Evolutionary conservation across 805 yeast genomes (phyloP).

Genomic region (Metschnikowia kunwiensis): DNA sequence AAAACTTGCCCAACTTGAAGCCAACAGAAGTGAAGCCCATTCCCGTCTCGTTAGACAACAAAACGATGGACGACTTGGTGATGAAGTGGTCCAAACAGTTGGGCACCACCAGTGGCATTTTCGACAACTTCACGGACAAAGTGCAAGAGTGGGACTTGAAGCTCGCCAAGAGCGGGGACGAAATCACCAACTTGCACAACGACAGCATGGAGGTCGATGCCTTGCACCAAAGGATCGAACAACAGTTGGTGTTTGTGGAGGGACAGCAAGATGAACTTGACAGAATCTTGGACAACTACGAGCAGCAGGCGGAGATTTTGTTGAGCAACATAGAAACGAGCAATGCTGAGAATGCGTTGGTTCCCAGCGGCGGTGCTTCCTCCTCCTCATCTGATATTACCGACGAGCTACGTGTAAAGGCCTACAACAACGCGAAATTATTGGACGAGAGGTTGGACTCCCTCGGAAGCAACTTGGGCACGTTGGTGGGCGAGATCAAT

Average conservation of each 20-base stretch:
- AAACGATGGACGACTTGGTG: slow-evolving; percentile 88
- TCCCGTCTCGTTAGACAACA: slow-evolving; percentile 79
- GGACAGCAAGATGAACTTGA: slow-evolving; percentile 93
- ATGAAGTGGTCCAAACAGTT: slow-evolving; percentile 91
- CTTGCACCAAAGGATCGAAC: slow-evolving; percentile 81
- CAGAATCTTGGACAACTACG: slow-evolving; percentile 74
- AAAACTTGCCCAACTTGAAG: slow-evolving; percentile 33
- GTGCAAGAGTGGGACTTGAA: slow-evolving; percentile 84
- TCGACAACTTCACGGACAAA: slow-evolving; percentile 69
- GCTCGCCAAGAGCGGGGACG: slow-evolving; percentile 80
- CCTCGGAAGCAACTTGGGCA: slow-evolving; percentile 70
- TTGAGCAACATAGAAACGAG: slow-evolving; percentile 38
- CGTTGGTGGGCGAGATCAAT: slow-evolving; percentile 78
- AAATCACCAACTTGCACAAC: slow-evolving; percentile 70
- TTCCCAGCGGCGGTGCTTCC: slow-evolving; percentile 8
- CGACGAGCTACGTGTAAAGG: slow-evolving; percentile 86
- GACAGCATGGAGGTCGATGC: slow-evolving; percentile 82
- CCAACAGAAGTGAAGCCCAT: slow-evolving; percentile 60
- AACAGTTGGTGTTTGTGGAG: slow-evolving; percentile 78
- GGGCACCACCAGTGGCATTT: slow-evolving; percentile 67
- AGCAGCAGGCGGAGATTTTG: slow-evolving; percentile 60
- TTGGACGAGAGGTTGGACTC: slow-evolving; percentile 77
- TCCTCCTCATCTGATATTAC: slow-evolving; percentile 44
- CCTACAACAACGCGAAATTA: slow-evolving; percentile 81
- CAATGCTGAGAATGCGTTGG: slow-evolving; percentile 13